Evolutionary conservation across 805 yeast genomes (phyloP).

Genomic region (Kluyveromyces dobzhanskii): DNA sequence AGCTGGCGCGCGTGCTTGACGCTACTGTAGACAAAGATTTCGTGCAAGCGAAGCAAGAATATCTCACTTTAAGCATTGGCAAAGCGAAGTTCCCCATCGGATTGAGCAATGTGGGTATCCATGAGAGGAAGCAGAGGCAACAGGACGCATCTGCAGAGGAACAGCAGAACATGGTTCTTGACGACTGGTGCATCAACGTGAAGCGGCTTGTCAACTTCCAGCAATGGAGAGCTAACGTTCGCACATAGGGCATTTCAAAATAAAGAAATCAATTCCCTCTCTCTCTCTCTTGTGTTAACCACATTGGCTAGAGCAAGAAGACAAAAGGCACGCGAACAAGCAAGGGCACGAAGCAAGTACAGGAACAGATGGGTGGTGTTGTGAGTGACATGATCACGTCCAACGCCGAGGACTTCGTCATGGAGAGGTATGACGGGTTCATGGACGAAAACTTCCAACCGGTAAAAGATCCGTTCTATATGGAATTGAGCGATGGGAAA

Average conservation of each 20-base stretch:
- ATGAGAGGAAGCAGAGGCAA: constrained; percentile 66
- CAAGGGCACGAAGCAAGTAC: too few relatives aligned
- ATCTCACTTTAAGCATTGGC: constrained; percentile 72
- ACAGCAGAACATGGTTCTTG: constrained; percentile 67
- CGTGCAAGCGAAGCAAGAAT: constrained; percentile 42
- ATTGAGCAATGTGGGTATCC: constrained; percentile 70
- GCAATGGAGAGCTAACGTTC: constrained; percentile 14
- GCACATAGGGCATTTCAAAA: too few relatives aligned
- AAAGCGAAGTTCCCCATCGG: constrained; percentile 94
- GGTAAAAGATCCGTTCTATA: constrained; percentile 51
- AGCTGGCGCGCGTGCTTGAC: constrained; percentile 51
- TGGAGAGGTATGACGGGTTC: constrained; percentile 16
- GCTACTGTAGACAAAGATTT: constrained; percentile 44
- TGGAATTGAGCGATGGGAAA: constrained; percentile 40
- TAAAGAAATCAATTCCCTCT: too few relatives aligned
- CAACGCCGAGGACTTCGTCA: constrained; percentile 5
- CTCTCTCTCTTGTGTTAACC: too few relatives aligned
- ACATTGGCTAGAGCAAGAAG: too few relatives aligned
- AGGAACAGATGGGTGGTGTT: constrained; percentile 4
- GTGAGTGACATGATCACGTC: constrained; percentile 10
- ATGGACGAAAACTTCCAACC: constrained; percentile 28
- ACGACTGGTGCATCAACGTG: constrained; percentile 74
- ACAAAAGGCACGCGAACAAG: too few relatives aligned
- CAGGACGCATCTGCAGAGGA: constrained; percentile 39
- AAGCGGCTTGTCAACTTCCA: constrained; percentile 61